phyloP scores from a whole-genome alignment of 371 early-diverging fungal genomes.

The Caulochytrium protostelioides region DNA sequence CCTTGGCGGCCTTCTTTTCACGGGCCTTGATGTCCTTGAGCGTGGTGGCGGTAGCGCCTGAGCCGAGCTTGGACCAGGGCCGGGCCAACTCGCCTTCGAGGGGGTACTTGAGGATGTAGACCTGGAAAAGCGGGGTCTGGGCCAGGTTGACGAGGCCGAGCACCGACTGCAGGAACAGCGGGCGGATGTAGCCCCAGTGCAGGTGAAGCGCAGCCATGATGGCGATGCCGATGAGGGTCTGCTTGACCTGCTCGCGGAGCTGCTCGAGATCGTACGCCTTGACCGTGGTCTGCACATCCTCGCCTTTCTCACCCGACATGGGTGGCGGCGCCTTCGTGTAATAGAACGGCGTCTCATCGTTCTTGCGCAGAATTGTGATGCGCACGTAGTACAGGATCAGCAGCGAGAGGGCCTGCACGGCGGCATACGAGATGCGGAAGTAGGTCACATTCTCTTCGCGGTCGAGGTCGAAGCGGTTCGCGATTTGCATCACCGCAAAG shows the following conservation, averaged over 20 bases:
- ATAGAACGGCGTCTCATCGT: slow-evolving; percentile 32
- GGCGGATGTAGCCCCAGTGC: slow-evolving; percentile 72
- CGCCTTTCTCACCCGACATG: too few species aligned
- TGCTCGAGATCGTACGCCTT: slow-evolving; percentile 63
- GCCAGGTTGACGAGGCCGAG: slow-evolving; percentile 52
- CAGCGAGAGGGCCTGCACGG: slow-evolving; percentile 38
- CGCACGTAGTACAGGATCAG: slow-evolving; percentile 32
- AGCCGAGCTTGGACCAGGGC: slow-evolving; percentile 34
- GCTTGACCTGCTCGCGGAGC: slow-evolving; percentile 43
- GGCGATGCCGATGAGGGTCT: slow-evolving; percentile 38
- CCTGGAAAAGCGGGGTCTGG: slow-evolving; percentile 46
- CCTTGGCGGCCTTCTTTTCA: slow-evolving; percentile 22
- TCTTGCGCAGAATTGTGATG: slow-evolving; percentile 33
- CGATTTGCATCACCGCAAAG: slow-evolving; percentile 10
- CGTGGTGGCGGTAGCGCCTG: slow-evolving; percentile 5
- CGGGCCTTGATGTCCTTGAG: slow-evolving; percentile 21
- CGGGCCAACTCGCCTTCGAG: slow-evolving; percentile 57
- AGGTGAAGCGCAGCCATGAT: slow-evolving; percentile 63
- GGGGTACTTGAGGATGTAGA: slow-evolving; percentile 58
- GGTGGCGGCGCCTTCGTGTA: background rate
- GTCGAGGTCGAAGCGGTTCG: slow-evolving; percentile 12
- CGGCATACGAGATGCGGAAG: slow-evolving; percentile 42
- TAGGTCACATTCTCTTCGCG: slow-evolving; percentile 11
- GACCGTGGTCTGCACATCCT: slow-evolving; percentile 42
- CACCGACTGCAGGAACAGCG: slow-evolving; percentile 68